These are phyloP conservation scores for Rhizopogon parksii DNA, from an alignment of 1,284 basidiomycete species.

Conservation along the genomic window DNA sequence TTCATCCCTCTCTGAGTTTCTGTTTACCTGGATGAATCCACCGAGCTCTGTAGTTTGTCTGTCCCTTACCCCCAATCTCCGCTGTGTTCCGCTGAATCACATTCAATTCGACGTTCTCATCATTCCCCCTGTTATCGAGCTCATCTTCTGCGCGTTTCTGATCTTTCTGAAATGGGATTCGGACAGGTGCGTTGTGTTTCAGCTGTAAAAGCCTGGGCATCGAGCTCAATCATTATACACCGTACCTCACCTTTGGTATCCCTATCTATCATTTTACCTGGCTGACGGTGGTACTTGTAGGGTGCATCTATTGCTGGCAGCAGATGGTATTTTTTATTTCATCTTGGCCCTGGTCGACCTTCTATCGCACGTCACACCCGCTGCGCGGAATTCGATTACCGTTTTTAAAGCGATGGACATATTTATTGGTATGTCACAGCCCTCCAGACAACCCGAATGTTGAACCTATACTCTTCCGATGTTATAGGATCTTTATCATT, in stretches of 20 bases:
- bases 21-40: slow-evolving; percentile 16
- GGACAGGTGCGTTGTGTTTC: slow-evolving; percentile 40
- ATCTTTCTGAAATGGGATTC: slow-evolving; percentile 44
- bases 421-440: slow-evolving; percentile 35
- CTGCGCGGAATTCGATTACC: slow-evolving; percentile 33
- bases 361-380: slow-evolving; percentile 48
- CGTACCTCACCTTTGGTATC: neutral
- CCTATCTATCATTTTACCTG: slow-evolving; percentile 1
- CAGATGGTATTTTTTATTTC: slow-evolving; percentile 58
- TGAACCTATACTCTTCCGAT: neutral
- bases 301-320: slow-evolving; percentile 50
- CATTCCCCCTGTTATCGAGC: slow-evolving; percentile 57
- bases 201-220: neutral
- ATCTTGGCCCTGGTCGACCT: slow-evolving; percentile 53
- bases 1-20: slow-evolving; percentile 2
- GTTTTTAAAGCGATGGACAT: slow-evolving; percentile 38
- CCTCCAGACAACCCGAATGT: neutral
- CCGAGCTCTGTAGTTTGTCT: slow-evolving; percentile 50
- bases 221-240: neutral
- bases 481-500: slow-evolving; percentile 40
- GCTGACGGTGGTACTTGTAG: slow-evolving; percentile 24
- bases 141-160: slow-evolving; percentile 50
- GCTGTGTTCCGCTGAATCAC: slow-evolving; percentile 51
- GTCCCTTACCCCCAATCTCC: slow-evolving; percentile 62
- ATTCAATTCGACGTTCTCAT: slow-evolving; percentile 46